Evolutionary conservation across 805 yeast species (phyloP), one percentile per base, ranked within the genome.

Genomic region (Nakazawaea ernobii): DNA sequence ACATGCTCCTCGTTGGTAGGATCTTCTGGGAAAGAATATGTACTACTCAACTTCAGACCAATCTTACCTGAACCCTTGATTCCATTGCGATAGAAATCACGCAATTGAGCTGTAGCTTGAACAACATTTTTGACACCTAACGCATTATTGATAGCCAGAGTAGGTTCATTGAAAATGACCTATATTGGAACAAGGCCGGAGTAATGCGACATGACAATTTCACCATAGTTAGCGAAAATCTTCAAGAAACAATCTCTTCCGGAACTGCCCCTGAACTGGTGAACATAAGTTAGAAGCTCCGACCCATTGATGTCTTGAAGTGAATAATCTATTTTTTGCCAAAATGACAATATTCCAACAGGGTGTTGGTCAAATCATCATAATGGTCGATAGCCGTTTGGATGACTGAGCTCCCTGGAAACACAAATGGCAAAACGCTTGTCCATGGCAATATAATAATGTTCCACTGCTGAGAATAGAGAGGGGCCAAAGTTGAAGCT

Each of bases 381-480:
- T 48, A 48, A 36, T 43, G 46, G 20, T 44, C 49, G 8, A 48
- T 29, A 30, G 46, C 51, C 28, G 33, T 15, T 40, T 41, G 45
- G 26, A 44, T 48, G 38, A 48, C 48, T 4, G 49, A 45, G 24
- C 43, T 32, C 13, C 39, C 45, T 20, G 41, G 32, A 11, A 30
- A 46, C 8, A 33, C 63, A 42, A 59, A 59, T 4, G 69, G 70
- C 32, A 63, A 52, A 15, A 66, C 61, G 48, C 70, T 54, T 11
- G 66, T 53, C 69, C 69, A 66, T 6, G 69, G 62, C 48, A 51
- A 66, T 53, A 6, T 68, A 63, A 50, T 66, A 66, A 42, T 53
- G 39, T 32, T 60, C 60, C 28, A 58, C 61, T n/a, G n/a, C 59
- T 6, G 65, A 48, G 52, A 66, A 54, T 7, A 68, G 62, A 50